Base-by-base conservation (phyloP, 148 eudicot genomes). In the Suaeda aralocaspica region DNA sequence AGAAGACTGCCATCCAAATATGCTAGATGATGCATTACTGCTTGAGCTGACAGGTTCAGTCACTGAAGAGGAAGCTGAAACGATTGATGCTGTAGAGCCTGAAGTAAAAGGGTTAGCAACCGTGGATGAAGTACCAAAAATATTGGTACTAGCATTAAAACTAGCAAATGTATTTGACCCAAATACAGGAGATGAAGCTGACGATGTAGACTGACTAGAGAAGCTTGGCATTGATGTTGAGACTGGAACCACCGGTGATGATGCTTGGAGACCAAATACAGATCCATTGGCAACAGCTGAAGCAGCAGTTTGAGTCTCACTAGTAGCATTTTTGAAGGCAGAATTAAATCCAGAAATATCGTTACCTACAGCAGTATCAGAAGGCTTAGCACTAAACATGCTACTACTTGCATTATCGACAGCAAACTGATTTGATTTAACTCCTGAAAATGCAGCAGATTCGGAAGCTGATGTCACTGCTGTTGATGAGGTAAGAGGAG, bases 1-100 rank as follows among this genome's bases (percentile, higher is more conserved):
- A 33, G 78, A 59, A 58, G 84, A 33, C 67, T 84, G 76, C 61
- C 80, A 68, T 31, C 72, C 82, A 52, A 83, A 84, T 60, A 76
- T 30, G 74, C 60, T 74, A 42, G 83, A 34, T 42, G 88, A 14
- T 29, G 73, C 30, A 52, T 74, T 74, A 70, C 61, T 67, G 53
- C 77, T 72, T 14, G 83, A 69, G 64, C 77, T 62, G 51, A 45
- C 49, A 21, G 80, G 70, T 39, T 73, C 68, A 62, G 53, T 72
- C 28, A 67, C 55, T 15, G 80, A 74, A 65, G 83, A 58, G 33
- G 79, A 55, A 45, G 72, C 71, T 7, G 69, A 19, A 57, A 77
- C 73, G 77, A 59, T 87, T 29, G 71, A 73, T 48, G 71, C 80
- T 53, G 62, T 65, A 67, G 81, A 24, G 68, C 67, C 49, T 15